Evolutionary conservation across 192 early-diverging fungal species (phyloP).

Genomic region (Backusella luteola): DNA sequence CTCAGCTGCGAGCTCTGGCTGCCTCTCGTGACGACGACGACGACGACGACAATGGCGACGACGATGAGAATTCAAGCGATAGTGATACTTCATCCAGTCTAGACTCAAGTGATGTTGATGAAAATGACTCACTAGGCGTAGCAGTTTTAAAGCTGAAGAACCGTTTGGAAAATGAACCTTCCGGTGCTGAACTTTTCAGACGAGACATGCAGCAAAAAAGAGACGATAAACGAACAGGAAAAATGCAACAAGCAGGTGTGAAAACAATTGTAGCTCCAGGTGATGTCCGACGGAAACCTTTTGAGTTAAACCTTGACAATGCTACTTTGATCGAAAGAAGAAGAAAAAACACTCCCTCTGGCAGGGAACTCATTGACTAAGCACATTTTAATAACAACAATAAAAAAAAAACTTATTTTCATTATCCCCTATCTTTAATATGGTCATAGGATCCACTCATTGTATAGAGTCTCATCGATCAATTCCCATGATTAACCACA

Average conservation of each 20-base stretch:
- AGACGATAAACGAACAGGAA: not conserved
- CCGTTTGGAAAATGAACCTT: not conserved
- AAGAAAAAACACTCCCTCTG: constrained; percentile 7
- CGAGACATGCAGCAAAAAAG: not conserved
- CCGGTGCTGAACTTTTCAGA: not conserved
- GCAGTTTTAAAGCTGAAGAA: not conserved
- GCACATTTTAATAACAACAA: not conserved
- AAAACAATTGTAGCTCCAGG: not conserved
- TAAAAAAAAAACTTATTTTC: not conserved
- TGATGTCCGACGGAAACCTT: constrained; percentile 5
- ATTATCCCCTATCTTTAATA: not conserved
- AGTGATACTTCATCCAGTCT: not conserved
- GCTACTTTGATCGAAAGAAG: constrained; percentile 29
- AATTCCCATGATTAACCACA: not conserved
- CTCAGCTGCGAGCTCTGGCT: constrained; percentile 9
- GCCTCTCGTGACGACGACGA: constrained; percentile 14
- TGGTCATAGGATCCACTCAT: not conserved
- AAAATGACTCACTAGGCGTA: not conserved
- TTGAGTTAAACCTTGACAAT: constrained; percentile 29
- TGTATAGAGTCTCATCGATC: not conserved
- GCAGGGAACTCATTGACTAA: not conserved
- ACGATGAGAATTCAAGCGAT: not conserved
- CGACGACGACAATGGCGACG: not conserved
- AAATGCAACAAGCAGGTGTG: not conserved
- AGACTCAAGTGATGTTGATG: not conserved